These are phyloP conservation scores for Apostasia shenzhenica DNA, from an alignment of 106 monocot genomes.

Conservation along the genomic window DNA sequence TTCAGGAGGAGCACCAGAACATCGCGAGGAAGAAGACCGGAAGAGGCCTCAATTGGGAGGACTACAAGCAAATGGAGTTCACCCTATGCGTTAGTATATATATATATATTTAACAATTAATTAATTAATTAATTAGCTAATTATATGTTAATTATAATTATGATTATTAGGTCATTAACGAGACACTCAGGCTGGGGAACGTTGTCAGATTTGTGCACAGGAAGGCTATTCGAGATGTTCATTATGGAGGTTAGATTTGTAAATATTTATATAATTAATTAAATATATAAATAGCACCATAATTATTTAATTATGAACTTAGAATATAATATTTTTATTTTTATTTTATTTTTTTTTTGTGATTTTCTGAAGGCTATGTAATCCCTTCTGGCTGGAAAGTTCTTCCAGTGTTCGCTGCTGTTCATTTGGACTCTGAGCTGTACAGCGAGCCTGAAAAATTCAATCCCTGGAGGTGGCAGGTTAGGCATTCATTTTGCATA, in stretches of 20 bases:
- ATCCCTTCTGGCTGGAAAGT: slow-evolving; percentile 85
- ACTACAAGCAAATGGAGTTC: slow-evolving; percentile 23
- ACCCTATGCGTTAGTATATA: slow-evolving; percentile 7
- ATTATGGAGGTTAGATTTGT: slow-evolving; percentile 42
- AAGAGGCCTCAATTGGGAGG: slow-evolving; percentile 20
- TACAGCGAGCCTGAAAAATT: slow-evolving; percentile 50
- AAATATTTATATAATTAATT: slow-evolving; percentile 4
- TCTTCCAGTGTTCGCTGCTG: slow-evolving; percentile 62
- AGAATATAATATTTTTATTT: neutral
- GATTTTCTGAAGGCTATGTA: slow-evolving; percentile 35
- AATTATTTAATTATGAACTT: neutral
- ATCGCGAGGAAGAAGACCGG: neutral
- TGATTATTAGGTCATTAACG: slow-evolving; percentile 69
- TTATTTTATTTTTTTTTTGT: neutral
- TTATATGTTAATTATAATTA: neutral
- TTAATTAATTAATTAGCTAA: neutral
- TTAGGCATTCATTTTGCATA: slow-evolving; percentile 8
- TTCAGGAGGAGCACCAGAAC: slow-evolving; percentile 8
- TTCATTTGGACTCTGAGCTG: slow-evolving; percentile 54
- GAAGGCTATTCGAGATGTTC: slow-evolving; percentile 52
- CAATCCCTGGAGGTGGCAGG: slow-evolving; percentile 91
- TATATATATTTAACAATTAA: neutral
- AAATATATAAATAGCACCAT: neutral
- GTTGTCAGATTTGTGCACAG: slow-evolving; percentile 81
- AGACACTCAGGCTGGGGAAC: slow-evolving; percentile 83